Evolutionary conservation across 1,284 basidiomycete genomes (phyloP), one percentile per base, ranked within the genome.

Genomic region (Cryptococcus maquisensis): DNA sequence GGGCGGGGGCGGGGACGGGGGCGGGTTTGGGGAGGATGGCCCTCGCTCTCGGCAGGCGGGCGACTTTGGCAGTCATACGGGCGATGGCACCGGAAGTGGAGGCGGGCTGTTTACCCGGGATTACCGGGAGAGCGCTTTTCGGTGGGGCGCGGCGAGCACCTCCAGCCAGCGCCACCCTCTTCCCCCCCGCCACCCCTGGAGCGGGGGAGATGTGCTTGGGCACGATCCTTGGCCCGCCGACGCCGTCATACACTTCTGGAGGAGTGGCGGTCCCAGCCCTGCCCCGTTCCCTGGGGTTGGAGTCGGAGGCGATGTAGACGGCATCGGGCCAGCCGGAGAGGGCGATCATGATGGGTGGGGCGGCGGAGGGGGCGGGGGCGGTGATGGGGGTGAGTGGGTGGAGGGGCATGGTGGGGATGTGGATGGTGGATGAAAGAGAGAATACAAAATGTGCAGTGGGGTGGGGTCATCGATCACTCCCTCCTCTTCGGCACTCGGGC

Each of bases 251-350:
- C 6, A 57, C 52, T 28, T 51, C 51, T 23, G 49, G 49, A 10
- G 49, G 49, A 16, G 49, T 51, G 9, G 39, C 48, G 3, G 37
- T 35, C 6, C 48, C 26, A 18, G 40, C 21, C 7, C 41, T 10
- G 7, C 37, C 26, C 12, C 43, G 43, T 16, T 37, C 32, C 48
- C 35, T 40, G 23, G 15, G 16, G 9, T 15, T 44, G 16, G 15
- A 23, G 26, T n/a, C 24, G 7, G 38, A 20, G 24, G 56, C 50
- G 32, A 68, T 61, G 38, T 62, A 68, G 16, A 68, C 54, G 2
- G 64, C 60, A 42, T 68, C 64, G 10, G 66, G 66, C 66, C 66
- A 68, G 16, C 66, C 66, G 3, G 66, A 57, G 4, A 68, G 50
- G 12, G 66, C 66, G 26, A 68, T 61, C 66, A 68, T 68, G 52